A percentile compares a stretch with the other conserved stretches of the same genome.
These are phyloP conservation scores for Diaporthe vexans DNA, from an alignment of 2,329 filamentous ascomycete species.

Conservation along the genomic window DNA sequence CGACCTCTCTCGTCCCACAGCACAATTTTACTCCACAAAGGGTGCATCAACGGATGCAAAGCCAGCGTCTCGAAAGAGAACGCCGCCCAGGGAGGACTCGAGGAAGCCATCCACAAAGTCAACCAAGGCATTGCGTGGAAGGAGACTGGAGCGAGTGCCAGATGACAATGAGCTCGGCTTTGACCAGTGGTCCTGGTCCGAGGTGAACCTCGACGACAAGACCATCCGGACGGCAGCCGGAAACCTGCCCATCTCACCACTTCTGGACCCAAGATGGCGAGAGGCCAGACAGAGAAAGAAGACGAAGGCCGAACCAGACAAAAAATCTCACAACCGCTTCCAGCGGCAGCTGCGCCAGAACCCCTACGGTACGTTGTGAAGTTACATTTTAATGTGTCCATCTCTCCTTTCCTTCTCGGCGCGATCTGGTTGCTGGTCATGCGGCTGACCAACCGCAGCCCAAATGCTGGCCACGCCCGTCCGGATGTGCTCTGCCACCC, in stretches of 20 bases:
- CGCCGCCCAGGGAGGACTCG: not conserved
- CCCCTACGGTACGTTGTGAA: conserved; percentile 68
- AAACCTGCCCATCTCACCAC: conserved; percentile 65
- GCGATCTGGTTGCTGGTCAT: conserved; percentile 22
- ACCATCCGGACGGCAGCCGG: conserved; percentile 62
- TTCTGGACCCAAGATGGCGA: conserved; percentile 67
- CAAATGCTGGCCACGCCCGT: conserved; percentile 72
- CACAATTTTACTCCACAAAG: conserved; percentile 33
- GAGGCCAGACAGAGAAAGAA: conserved; percentile 59
- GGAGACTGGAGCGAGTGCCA: not conserved
- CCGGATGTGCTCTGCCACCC: conserved; percentile 68
- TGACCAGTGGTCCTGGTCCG: conserved; percentile 38
- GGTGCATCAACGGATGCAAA: not conserved
- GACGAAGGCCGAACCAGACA: conserved; percentile 51
- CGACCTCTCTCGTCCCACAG: not conserved
- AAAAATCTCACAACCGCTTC: conserved; percentile 57
- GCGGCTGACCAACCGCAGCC: conserved; percentile 57
- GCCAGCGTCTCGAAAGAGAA: not conserved
- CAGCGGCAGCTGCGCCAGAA: conserved; percentile 72
- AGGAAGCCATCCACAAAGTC: not conserved
- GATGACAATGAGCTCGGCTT: conserved; percentile 8
- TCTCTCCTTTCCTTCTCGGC: not conserved
- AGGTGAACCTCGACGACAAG: conserved; percentile 57
- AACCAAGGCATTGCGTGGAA: not conserved
- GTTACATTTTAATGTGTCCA: conserved; percentile 5